Evolutionary conservation across 2,329 filamentous ascomycete genomes (phyloP).

Genomic region (Fusarium goolgardi): DNA sequence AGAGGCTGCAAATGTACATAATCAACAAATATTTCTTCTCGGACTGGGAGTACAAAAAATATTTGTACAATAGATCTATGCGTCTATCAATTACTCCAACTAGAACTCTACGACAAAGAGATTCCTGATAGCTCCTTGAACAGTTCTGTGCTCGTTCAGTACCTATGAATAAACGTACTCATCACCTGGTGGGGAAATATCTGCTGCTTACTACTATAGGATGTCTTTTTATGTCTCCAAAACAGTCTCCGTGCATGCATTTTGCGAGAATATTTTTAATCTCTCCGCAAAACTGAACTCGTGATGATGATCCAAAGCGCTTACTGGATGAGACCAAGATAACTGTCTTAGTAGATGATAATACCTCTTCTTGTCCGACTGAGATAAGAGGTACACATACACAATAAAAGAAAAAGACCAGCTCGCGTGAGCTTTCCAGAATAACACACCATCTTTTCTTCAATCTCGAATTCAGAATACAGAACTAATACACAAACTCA

Average conservation of each 20-base stretch:
- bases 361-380: neutral
- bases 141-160: neutral
- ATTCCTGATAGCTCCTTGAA: neutral
- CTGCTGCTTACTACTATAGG: neutral
- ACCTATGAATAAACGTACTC: neutral
- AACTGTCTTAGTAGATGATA: neutral
- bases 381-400: neutral
- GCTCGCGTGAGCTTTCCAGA: conserved; percentile 26
- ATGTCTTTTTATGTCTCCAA: neutral
- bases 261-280: too few relatives aligned
- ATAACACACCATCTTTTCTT: neutral
- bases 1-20: neutral
- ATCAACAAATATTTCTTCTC: neutral
- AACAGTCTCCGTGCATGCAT: neutral
- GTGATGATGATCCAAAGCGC: neutral
- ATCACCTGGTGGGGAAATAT: neutral
- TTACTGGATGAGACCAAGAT: neutral
- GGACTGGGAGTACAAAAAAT: neutral
- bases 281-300: neutral
- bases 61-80: too few relatives aligned
- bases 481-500: neutral
- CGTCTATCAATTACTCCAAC: neutral
- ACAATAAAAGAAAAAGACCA: neutral
- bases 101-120: neutral
- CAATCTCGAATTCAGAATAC: neutral